Evolutionary conservation across 1,284 basidiomycete species (phyloP).

Genomic region (Ustilago sp.): DNA sequence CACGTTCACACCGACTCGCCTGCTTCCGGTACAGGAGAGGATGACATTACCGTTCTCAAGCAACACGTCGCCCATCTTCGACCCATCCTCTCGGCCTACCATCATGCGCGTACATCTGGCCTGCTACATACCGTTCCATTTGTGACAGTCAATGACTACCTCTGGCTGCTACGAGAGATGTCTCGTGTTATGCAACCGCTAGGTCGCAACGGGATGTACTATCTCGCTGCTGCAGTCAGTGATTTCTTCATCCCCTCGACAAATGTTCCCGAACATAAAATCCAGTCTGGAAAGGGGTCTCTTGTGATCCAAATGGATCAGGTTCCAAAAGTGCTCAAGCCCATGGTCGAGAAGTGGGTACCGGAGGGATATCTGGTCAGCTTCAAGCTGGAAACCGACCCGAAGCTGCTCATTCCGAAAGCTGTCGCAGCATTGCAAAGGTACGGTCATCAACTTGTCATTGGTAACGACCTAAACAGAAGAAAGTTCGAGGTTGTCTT

Average conservation of each 20-base stretch:
- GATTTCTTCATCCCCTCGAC: conserved; percentile 96
- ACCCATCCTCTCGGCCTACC: conserved; percentile 83
- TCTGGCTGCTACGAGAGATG: conserved; percentile 88
- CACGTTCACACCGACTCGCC: conserved; percentile 31
- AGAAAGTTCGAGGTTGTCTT: conserved; percentile 93
- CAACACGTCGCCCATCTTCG: conserved; percentile 77
- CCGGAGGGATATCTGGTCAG: conserved; percentile 91
- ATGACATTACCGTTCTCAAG: conserved; percentile 76
- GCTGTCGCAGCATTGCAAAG: conserved; percentile 85
- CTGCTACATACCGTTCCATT: conserved; percentile 88
- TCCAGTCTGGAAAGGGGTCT: conserved; percentile 89
- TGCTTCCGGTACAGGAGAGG: conserved; percentile 26
- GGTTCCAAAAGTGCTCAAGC: conserved; percentile 93
- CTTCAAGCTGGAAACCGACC: conserved; percentile 99
- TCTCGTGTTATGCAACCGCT: conserved; percentile 76
- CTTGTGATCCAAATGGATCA: conserved; percentile 97
- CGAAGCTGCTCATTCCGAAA: conserved; percentile 85
- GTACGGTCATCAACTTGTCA: conserved; percentile 96
- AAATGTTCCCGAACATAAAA: conserved; percentile 95
- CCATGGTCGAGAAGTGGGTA: conserved; percentile 93
- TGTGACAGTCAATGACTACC: conserved; percentile 94
- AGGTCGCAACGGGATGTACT: conserved; percentile 85
- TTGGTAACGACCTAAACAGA: conserved; percentile 90
- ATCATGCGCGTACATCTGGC: conserved; percentile 79
- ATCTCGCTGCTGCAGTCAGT: conserved; percentile 95